Evolutionary conservation across 805 yeast species (phyloP).

Genomic region (Metschnikowia corniflorae): DNA sequence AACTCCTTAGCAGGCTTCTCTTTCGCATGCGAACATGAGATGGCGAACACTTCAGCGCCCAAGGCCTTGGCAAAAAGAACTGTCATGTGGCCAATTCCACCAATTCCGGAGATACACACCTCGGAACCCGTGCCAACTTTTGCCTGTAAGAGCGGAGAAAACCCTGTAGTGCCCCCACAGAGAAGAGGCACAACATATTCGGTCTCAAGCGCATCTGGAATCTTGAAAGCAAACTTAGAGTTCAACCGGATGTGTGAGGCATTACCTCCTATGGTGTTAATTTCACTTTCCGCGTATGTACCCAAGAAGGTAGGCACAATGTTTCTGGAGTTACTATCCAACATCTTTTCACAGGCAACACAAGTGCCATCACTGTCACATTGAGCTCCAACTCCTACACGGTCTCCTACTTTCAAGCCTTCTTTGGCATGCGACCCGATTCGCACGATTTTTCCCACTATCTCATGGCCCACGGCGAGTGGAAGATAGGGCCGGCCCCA

Average conservation of each 20-base stretch:
- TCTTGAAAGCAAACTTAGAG: slow-evolving; percentile 59
- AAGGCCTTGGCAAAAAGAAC: slow-evolving; percentile 54
- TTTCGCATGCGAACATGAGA: slow-evolving; percentile 49
- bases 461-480: slow-evolving; percentile 62
- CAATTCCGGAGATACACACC: slow-evolving; percentile 59
- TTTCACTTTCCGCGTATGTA: slow-evolving; percentile 54
- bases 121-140: slow-evolving; percentile 29
- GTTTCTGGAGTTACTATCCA: slow-evolving; percentile 48
- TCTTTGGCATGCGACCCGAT: slow-evolving; percentile 17
- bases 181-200: slow-evolving; percentile 65
- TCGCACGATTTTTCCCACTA: slow-evolving; percentile 53
- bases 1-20: slow-evolving; percentile 45
- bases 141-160: slow-evolving; percentile 61
- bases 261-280: slow-evolving; percentile 70
- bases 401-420: slow-evolving; percentile 18
- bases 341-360: slow-evolving; percentile 51
- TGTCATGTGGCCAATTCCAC: slow-evolving; percentile 58
- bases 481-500: slow-evolving; percentile 19
- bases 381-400: slow-evolving; percentile 21
- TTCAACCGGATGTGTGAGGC: slow-evolving; percentile 63
- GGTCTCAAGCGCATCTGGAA: slow-evolving; percentile 52
- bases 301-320: slow-evolving; percentile 31
- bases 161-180: slow-evolving; percentile 77
- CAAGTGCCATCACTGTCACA: slow-evolving; percentile 16
- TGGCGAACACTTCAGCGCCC: slow-evolving; percentile 57